These are phyloP conservation scores for Keithomyces neogunnii DNA, from an alignment of 2,329 filamentous ascomycete genomes.

Conservation along the genomic window DNA sequence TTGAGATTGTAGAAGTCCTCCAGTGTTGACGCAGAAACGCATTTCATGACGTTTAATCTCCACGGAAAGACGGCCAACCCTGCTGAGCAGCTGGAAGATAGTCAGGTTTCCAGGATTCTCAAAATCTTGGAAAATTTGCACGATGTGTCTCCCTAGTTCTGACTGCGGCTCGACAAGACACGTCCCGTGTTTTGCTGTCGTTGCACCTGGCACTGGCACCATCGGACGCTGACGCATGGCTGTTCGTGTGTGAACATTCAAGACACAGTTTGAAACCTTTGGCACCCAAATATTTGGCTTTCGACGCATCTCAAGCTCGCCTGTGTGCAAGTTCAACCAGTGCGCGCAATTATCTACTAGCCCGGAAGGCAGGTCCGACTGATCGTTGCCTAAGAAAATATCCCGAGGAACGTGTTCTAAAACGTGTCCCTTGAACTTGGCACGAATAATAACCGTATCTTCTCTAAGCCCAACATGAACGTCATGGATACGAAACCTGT, in stretches of 20 bases:
- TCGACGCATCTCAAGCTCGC: constrained; percentile 42
- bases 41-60: constrained; percentile 46
- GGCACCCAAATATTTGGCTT: constrained; percentile 23
- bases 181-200: background rate
- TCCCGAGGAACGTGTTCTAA: constrained; percentile 26
- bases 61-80: constrained; percentile 25
- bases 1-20: constrained; percentile 32
- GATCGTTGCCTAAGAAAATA: constrained; percentile 16
- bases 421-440: constrained; percentile 12
- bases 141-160: constrained; percentile 27
- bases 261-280: constrained; percentile 20
- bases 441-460: constrained; percentile 33
- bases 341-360: constrained; percentile 47
- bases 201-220: background rate
- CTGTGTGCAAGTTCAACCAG: constrained; percentile 43
- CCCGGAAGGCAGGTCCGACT: constrained; percentile 40
- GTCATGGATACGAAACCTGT: constrained; percentile 8
- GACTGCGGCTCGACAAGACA: constrained; percentile 42
- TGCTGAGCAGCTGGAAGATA: constrained; percentile 27
- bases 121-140: constrained; percentile 36
- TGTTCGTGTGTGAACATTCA: constrained; percentile 17
- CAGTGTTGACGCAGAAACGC: constrained; percentile 39
- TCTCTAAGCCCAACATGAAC: constrained; percentile 47
- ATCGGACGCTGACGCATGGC: constrained; percentile 10
- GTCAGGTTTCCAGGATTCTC: constrained; percentile 13